phyloP scores from a whole-genome alignment of 2,329 filamentous ascomycete genomes.

The Ceratocystis cacaofunesta region DNA sequence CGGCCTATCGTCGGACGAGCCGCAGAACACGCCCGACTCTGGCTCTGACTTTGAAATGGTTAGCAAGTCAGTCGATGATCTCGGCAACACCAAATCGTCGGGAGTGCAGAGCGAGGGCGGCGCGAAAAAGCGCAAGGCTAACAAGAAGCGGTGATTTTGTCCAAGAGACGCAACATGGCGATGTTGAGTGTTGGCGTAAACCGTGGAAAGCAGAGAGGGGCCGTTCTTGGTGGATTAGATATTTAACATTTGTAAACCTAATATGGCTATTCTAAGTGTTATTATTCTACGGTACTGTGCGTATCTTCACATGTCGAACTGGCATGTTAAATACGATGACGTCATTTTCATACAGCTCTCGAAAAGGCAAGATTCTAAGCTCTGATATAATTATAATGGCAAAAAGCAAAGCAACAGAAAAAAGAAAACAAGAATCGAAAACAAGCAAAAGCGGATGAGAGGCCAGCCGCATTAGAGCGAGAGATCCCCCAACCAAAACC shows the following conservation, averaged over 20 bases:
- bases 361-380: not conserved
- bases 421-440: not conserved
- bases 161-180: not conserved
- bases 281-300: not conserved
- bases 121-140: conserved; percentile 36
- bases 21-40: conserved; percentile 37
- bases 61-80: conserved; percentile 35
- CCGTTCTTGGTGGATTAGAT: not conserved
- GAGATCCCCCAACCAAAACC: not conserved
- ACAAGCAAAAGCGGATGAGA: no score
- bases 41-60: conserved; percentile 49
- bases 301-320: not conserved
- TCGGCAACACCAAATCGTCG: conserved; percentile 31
- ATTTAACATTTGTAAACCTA: not conserved
- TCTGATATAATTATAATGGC: not conserved
- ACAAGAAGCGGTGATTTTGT: conserved; percentile 34
- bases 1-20: conserved; percentile 29
- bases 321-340: not conserved
- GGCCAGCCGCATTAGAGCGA: not conserved
- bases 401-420: not conserved
- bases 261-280: not conserved
- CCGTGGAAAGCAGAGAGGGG: not conserved
- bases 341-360: not conserved
- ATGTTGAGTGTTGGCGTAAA: not conserved
- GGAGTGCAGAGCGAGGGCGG: conserved; percentile 31